Evolutionary conservation across 2,329 filamentous ascomycete genomes (phyloP).

Genomic region (Helotiales sp.): DNA sequence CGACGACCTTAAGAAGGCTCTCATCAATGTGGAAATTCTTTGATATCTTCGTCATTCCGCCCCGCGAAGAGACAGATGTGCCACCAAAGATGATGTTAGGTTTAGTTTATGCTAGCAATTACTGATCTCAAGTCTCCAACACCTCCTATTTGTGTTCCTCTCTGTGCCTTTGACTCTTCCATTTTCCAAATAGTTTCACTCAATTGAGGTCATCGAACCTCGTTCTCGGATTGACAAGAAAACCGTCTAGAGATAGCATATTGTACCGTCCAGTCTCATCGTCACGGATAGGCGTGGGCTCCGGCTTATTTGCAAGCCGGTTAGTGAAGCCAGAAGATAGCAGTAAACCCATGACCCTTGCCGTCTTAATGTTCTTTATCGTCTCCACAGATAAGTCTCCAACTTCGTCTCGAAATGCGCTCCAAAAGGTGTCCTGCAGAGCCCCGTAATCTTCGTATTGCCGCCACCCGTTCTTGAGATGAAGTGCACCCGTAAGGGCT

Average conservation of each 20-base stretch:
- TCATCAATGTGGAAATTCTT: conserved; percentile 19
- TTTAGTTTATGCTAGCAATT: conserved; percentile 21
- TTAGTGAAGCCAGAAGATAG: conserved; percentile 47
- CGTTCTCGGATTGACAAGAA: conserved; percentile 45
- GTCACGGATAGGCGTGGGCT: conserved; percentile 45
- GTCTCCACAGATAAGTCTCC: conserved; percentile 40
- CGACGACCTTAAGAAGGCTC: conserved; percentile 19
- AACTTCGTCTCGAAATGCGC: conserved; percentile 41
- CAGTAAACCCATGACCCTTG: conserved; percentile 45
- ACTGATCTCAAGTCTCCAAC: conserved; percentile 22
- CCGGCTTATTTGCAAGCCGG: conserved; percentile 45
- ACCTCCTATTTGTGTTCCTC: conserved; percentile 17
- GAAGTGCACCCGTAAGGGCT: conserved; percentile 44
- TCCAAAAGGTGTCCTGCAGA: too few species aligned
- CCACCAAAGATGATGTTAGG: conserved; percentile 5
- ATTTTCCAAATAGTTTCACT: conserved; percentile 22
- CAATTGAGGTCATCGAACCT: conserved; percentile 40
- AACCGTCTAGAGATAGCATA: conserved; percentile 47
- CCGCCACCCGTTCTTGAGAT: too few species aligned
- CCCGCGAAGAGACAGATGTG: too few species aligned
- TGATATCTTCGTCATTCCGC: too few species aligned
- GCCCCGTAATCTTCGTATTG: too few species aligned
- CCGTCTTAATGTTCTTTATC: conserved; percentile 40
- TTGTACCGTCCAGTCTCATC: conserved; percentile 47
- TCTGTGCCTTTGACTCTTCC: too few species aligned